Evolutionary conservation across 78 protist genomes (phyloP), one percentile per base, ranked within the genome.

Genomic region (Bodo saltans): DNA sequence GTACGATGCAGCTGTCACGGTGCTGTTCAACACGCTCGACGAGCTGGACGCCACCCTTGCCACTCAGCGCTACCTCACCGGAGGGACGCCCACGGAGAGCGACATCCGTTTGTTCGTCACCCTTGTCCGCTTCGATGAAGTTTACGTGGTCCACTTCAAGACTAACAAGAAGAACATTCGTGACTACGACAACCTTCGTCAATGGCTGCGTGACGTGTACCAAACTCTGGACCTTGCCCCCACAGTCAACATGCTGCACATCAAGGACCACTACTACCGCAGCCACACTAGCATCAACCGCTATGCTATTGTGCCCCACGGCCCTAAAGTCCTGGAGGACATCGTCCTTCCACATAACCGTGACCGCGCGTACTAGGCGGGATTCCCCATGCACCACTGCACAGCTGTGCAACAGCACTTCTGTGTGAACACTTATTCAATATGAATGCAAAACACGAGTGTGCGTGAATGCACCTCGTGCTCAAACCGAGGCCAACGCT

Each of bases 91-190:
- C 32, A 93, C 98, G 23, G 92, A 87, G 75, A 87, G 92, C 17
- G 98, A 95, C 83, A 52, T 95, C 23, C 90, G 94, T n/a, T 79
- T 91, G 47, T 95, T 89, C 52, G 37, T 78, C 17, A 95, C 98
- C 26, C 79, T 95, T n/a, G 81, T 93, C 78, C 75, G 98, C 47
- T 95, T 93, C 47, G 98, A 95, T 67, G 78, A 80, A n/a, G 96
- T 90, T 17, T 95, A 95, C 71, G 83, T 80, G 25, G 84, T 40
- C n/a, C 86, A 92, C 81, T 95, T 93, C 82, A 95, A 95, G 82
- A 41, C 83, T 53, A 87, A 86, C 68, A 25, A 28, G 53, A 70
- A 83, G 67, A 83, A 81, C 29, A 79, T 95, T 30, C 35, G 38
- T 38, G 96, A 93, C 25, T 91, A 87, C 76, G 93, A 93, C 41